Conservation (phyloP, 2,329 filamentous ascomycete genomes). For the Hawksworthiomyces lignivorus region DNA sequence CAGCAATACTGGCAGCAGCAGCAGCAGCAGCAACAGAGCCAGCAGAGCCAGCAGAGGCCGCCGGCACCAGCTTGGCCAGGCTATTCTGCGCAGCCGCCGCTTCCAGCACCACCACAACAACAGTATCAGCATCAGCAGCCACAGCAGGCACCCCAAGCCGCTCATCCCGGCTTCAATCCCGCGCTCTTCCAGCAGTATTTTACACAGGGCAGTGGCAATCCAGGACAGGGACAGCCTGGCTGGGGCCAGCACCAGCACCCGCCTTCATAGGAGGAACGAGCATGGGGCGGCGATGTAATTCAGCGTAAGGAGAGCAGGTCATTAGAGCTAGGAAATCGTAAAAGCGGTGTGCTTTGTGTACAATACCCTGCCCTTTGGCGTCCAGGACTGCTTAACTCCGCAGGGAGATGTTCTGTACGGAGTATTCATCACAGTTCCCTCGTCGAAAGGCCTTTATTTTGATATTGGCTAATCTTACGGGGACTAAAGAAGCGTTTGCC, state of each 20-base stretch:
- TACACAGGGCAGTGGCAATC: constrained; percentile 1
- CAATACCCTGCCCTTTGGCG: no score
- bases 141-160: constrained; percentile 2
- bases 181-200: constrained; percentile 9
- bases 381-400: no score
- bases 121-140: constrained; percentile 2
- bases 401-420: no score
- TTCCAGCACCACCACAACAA: neutral
- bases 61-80: neutral
- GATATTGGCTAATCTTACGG: no score
- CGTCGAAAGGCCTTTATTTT: no score
- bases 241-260: constrained; percentile 10
- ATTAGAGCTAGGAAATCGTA: no score
- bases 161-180: neutral
- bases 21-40: constrained; percentile 15
- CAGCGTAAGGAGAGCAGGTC: no score
- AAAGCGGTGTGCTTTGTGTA: no score
- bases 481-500: no score
- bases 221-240: constrained; percentile 5
- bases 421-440: no score
- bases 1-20: constrained; percentile 27
- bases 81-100: neutral
- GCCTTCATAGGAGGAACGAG: constrained; percentile 1
- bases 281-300: no score
- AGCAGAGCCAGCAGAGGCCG: constrained; percentile 7